Conservation (phyloP, 805 yeast genomes). For the Zygosaccharomyces bisporus region DNA sequence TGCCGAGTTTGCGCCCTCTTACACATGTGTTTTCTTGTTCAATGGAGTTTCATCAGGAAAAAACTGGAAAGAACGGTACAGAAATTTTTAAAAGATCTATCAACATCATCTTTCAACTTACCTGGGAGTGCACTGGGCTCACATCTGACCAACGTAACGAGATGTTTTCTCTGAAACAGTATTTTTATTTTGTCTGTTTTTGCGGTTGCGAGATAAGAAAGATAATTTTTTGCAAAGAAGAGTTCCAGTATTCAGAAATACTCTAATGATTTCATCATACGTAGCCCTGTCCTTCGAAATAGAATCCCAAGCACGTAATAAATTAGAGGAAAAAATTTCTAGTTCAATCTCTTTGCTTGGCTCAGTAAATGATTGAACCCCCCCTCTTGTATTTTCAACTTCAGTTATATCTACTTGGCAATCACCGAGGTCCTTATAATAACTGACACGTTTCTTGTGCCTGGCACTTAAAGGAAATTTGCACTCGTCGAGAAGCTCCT, state of each 20-base stretch:
- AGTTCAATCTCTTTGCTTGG: slow-evolving; percentile 41
- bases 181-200: background rate
- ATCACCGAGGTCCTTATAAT: slow-evolving; percentile 56
- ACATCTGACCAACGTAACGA: too few species aligned
- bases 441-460: slow-evolving; percentile 64
- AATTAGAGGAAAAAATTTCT: slow-evolving; percentile 40
- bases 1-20: too few species aligned
- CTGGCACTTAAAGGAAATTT: slow-evolving; percentile 50
- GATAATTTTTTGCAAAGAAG: slow-evolving; percentile 28
- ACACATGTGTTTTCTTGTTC: too few species aligned
- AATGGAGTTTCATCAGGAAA: too few species aligned
- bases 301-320: slow-evolving; percentile 36
- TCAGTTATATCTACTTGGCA: slow-evolving; percentile 61
- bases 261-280: slow-evolving; percentile 50
- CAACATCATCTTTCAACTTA: too few species aligned
- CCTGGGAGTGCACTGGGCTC: too few species aligned
- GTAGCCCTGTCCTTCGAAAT: slow-evolving; percentile 42
- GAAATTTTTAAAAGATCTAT: too few species aligned
- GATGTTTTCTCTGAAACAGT: too few species aligned
- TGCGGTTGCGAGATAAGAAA: slow-evolving; percentile 11
- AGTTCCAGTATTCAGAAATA: slow-evolving; percentile 50
- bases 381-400: slow-evolving; percentile 22
- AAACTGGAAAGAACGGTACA: too few species aligned
- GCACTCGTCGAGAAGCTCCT: slow-evolving; percentile 48
- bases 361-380: too few species aligned